Conservation (phyloP, 2,329 filamentous ascomycete genomes). For the Neonectria ditissima region DNA sequence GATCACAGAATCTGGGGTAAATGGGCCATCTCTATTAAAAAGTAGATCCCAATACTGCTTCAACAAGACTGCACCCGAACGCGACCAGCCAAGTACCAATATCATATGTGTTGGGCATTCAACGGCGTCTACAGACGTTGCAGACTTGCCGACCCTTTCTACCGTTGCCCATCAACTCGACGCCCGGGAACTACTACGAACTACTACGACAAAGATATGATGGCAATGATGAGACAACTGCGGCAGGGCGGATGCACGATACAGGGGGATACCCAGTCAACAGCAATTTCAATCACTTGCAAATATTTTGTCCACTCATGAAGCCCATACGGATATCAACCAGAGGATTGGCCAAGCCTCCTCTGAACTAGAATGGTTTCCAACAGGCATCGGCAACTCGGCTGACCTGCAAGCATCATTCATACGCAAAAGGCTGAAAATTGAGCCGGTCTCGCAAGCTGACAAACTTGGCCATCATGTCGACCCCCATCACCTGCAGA, state of each 20-base stretch:
- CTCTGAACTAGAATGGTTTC: neutral
- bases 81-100: too few species aligned
- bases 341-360: neutral
- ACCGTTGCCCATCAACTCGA: neutral
- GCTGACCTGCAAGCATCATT: conserved; percentile 6
- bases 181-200: neutral
- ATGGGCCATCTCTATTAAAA: neutral
- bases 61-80: neutral
- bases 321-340: neutral
- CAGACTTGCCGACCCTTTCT: neutral
- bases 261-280: neutral
- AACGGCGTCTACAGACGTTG: neutral
- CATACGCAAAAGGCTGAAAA: conserved; percentile 7
- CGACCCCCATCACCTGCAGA: conserved; percentile 1
- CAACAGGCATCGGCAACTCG: conserved; percentile 8
- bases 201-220: too few species aligned
- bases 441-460: conserved; percentile 15
- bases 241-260: neutral
- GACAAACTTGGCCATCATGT: conserved; percentile 13
- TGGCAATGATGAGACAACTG: neutral
- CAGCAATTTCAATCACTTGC: neutral
- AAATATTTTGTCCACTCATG: neutral
- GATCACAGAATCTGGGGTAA: neutral
- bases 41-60: neutral
- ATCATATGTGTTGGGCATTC: neutral